Percentiles rank a stretch among this genome's conserved stretches.
These are phyloP conservation scores for Penicillium sp. DNA, from an alignment of 2,329 filamentous ascomycete genomes.

Conservation along the genomic window DNA sequence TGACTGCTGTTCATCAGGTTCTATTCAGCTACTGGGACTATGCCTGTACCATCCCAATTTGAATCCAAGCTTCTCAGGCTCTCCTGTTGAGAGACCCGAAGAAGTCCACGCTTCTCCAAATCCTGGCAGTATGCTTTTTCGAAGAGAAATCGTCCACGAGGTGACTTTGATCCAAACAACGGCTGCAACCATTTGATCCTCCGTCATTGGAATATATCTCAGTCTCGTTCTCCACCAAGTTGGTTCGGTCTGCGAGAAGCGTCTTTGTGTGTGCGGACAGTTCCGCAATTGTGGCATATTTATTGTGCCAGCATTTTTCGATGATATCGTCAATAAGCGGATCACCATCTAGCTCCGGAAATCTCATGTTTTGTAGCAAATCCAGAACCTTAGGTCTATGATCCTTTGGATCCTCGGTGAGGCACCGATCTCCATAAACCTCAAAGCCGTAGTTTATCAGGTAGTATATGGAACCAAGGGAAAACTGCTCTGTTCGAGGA, in stretches of 20 bases:
- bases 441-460: constrained; percentile 35
- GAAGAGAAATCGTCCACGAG: constrained; percentile 13
- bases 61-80: constrained; percentile 21
- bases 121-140: constrained; percentile 23
- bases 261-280: constrained; percentile 17
- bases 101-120: constrained; percentile 25
- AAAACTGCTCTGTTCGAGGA: constrained; percentile 35
- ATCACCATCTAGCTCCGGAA: constrained; percentile 27
- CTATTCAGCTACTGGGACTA: too few species aligned
- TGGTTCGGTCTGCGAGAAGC: background rate
- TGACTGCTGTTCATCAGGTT: too few species aligned
- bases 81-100: constrained; percentile 19
- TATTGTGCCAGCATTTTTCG: constrained; percentile 25
- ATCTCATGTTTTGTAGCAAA: constrained; percentile 25
- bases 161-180: background rate
- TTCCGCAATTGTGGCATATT: constrained; percentile 20
- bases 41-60: too few species aligned
- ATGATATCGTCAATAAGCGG: constrained; percentile 28
- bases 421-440: constrained; percentile 29
- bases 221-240: background rate
- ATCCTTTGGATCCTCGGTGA: constrained; percentile 25
- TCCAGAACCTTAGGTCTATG: constrained; percentile 24
- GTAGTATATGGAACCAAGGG: constrained; percentile 34
- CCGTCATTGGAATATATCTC: too few species aligned
- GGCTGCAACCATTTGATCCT: background rate